These are phyloP conservation scores for Cafeteria roenbergensis DNA, from an alignment of 108 stramenopile genomes.

Conservation along the genomic window DNA sequence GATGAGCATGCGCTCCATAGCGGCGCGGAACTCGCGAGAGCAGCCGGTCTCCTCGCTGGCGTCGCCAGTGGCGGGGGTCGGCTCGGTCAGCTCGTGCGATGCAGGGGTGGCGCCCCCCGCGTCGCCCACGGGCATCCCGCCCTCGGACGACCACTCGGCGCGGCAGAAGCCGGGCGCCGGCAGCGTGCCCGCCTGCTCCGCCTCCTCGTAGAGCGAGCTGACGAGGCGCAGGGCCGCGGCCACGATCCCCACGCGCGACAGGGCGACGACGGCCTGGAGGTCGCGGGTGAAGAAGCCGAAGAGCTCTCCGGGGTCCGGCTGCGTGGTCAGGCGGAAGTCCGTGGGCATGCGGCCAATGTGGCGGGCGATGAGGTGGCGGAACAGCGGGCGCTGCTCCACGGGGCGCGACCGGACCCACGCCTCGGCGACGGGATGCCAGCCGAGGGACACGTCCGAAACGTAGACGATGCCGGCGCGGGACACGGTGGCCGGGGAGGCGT, in stretches of 20 bases:
- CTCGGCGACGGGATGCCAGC: constrained; percentile 65
- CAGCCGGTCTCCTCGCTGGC: background rate
- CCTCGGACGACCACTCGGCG: too few species aligned
- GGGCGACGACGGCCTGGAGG: constrained; percentile 15
- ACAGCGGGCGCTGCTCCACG: constrained; percentile 41
- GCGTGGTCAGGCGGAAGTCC: background rate
- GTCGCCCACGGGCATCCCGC: background rate
- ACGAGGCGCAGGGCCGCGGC: background rate
- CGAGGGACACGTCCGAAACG: constrained; percentile 70
- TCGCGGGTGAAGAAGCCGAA: constrained; percentile 57
- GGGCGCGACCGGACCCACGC: constrained; percentile 65
- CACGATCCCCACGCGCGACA: background rate
- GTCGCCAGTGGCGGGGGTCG: constrained; percentile 24
- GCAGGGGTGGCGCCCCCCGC: constrained; percentile 25
- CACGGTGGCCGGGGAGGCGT: constrained; percentile 81
- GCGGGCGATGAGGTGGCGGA: constrained; percentile 48
- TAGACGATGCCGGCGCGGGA: constrained; percentile 80
- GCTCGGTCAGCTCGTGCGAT: too few species aligned
- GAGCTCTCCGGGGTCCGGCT: constrained; percentile 16
- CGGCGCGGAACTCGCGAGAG: constrained; percentile 6
- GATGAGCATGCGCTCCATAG: constrained; percentile 59
- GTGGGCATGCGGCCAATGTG: constrained; percentile 55
- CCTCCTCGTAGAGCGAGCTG: too few species aligned
- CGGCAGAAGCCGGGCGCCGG: too few species aligned
- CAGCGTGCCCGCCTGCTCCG: too few species aligned